These are phyloP conservation scores for Teratosphaeria pseudoeucalypti DNA, from an alignment of 2,329 filamentous ascomycete genomes.

Conservation along the genomic window DNA sequence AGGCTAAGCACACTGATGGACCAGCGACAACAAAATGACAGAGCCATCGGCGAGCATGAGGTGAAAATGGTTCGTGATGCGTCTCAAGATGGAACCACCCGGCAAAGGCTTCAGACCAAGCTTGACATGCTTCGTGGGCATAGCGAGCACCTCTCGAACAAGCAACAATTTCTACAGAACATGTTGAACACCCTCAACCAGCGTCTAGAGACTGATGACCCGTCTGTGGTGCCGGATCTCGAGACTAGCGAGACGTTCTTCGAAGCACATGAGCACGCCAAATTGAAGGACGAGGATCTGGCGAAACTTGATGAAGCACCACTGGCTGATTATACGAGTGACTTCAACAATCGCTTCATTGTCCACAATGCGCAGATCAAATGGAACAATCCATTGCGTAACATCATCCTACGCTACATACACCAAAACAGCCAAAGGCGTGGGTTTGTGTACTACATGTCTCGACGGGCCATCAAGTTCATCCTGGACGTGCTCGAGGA, in stretches of 20 bases:
- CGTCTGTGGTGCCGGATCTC: slow-evolving; percentile 34
- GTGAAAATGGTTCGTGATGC: slow-evolving; percentile 47
- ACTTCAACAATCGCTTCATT: slow-evolving; percentile 97
- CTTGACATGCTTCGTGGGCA: slow-evolving; percentile 46
- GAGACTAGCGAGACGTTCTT: slow-evolving; percentile 37
- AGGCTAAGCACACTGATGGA: slow-evolving; percentile 67
- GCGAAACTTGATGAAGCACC: slow-evolving; percentile 58
- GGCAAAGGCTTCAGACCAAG: slow-evolving; percentile 47
- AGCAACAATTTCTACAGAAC: slow-evolving; percentile 48
- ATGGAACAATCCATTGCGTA: slow-evolving; percentile 93
- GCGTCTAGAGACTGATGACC: slow-evolving; percentile 47
- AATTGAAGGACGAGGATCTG: slow-evolving; percentile 34
- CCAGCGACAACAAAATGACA: slow-evolving; percentile 66
- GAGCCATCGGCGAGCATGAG: slow-evolving; percentile 65
- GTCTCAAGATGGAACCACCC: slow-evolving; percentile 35
- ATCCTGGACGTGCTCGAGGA: slow-evolving; percentile 97
- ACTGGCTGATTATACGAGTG: slow-evolving; percentile 73
- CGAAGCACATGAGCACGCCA: slow-evolving; percentile 41
- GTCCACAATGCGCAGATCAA: slow-evolving; percentile 96
- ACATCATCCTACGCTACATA: slow-evolving; percentile 93
- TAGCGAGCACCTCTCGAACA: slow-evolving; percentile 45
- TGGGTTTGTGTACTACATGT: slow-evolving; percentile 97
- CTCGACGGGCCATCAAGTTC: slow-evolving; percentile 89
- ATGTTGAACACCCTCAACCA: slow-evolving; percentile 50
- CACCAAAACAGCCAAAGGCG: slow-evolving; percentile 93